A percentile compares a stretch with the other conserved stretches of the same genome.
Evolutionary conservation across 352 stramenopile species (phyloP).

Genomic region (Pythium biforme): DNA sequence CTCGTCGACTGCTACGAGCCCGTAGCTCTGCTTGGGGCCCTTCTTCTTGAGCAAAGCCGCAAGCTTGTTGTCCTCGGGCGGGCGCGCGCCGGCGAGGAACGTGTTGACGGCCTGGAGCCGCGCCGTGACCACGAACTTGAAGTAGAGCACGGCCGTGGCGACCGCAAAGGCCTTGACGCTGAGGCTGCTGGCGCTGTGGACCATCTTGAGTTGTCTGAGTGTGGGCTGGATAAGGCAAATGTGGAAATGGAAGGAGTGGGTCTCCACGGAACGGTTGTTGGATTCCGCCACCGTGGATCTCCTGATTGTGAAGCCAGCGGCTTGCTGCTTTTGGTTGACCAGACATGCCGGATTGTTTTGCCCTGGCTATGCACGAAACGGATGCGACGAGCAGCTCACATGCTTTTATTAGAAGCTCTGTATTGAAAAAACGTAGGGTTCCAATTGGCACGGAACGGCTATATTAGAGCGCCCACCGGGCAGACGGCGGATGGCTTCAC

Average conservation of each 20-base stretch:
- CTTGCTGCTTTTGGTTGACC: not conserved
- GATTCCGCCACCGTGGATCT: not conserved
- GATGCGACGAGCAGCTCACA: not conserved
- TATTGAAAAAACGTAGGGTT: not conserved
- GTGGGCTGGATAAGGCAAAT: not conserved
- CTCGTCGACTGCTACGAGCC: constrained; percentile 17
- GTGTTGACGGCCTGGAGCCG: constrained; percentile 34
- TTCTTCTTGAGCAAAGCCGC: constrained; percentile 14
- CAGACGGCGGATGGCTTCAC: constrained; percentile 2
- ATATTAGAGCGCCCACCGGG: not conserved
- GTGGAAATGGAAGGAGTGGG: not conserved
- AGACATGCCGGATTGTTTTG: not conserved
- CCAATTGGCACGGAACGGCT: not conserved
- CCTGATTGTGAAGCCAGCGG: constrained; percentile 5
- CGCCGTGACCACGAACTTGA: constrained; percentile 34
- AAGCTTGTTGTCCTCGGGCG: constrained; percentile 34
- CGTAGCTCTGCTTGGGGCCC: constrained; percentile 35
- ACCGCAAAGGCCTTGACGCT: constrained; percentile 17
- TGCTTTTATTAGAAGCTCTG: not conserved
- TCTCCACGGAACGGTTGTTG: too few relatives aligned
- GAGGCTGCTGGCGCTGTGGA: not conserved
- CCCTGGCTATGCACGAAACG: not conserved
- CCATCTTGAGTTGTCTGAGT: not conserved
- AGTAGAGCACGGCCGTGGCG: constrained; percentile 19
- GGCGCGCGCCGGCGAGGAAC: constrained; percentile 30